These are phyloP conservation scores for Aspergillus ostianus DNA, from an alignment of 495 filamentous ascomycete species.

Conservation along the genomic window DNA sequence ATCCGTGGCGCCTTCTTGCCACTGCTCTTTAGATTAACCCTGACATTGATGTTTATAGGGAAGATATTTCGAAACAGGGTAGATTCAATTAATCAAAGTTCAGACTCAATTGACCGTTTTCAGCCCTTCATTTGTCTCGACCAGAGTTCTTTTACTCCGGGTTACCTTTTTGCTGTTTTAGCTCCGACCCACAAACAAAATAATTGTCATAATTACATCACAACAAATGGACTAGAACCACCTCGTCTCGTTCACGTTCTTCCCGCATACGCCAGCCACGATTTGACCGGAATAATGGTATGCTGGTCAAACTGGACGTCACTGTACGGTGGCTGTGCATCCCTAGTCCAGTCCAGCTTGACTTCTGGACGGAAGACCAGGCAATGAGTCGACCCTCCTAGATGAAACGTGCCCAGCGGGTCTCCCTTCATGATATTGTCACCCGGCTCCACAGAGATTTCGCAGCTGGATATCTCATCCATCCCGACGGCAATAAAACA, in stretches of 20 bases:
- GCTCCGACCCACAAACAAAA: neutral
- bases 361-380: constrained; percentile 5
- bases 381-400: constrained; percentile 10
- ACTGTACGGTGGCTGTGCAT: neutral
- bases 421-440: constrained; percentile 5
- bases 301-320: neutral
- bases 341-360: neutral
- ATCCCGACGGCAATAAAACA: constrained; percentile 6
- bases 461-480: constrained; percentile 6
- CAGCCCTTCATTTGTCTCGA: too few relatives aligned
- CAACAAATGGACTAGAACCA: neutral
- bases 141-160: too few relatives aligned
- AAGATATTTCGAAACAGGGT: too few relatives aligned
- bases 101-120: too few relatives aligned
- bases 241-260: neutral
- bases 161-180: too few relatives aligned
- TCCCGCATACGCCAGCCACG: constrained; percentile 2
- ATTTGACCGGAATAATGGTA: constrained; percentile 4
- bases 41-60: too few relatives aligned
- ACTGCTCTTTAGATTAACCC: too few relatives aligned
- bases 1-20: too few relatives aligned
- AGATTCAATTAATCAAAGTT: too few relatives aligned
- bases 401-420: constrained; percentile 8
- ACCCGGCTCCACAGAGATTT: neutral
- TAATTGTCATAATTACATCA: neutral